Conservation (phyloP, 164 flowering plant species). For the Nelumbo lutea region DNA sequence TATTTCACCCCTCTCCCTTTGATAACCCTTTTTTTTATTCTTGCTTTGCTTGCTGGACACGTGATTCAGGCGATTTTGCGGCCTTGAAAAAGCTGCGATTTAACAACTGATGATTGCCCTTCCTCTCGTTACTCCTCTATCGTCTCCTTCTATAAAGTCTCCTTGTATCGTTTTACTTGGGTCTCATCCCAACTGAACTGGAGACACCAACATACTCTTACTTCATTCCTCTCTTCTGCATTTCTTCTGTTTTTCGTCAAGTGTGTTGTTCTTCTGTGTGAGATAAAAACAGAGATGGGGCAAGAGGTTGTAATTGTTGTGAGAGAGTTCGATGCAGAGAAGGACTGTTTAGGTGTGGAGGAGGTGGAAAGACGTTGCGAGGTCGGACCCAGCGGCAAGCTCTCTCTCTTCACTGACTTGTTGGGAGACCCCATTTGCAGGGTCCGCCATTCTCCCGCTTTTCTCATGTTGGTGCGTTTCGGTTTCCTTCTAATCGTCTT, state of each 20-base stretch:
- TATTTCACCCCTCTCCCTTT: background rate
- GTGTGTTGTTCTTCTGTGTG: background rate
- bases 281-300: background rate
- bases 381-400: conserved; percentile 68
- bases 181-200: background rate
- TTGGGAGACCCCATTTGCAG: conserved; percentile 92
- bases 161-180: background rate
- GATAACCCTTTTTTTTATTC: no score
- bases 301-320: conserved; percentile 30
- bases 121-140: background rate
- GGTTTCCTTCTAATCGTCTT: background rate
- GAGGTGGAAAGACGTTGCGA: conserved; percentile 77
- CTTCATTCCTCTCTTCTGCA: background rate
- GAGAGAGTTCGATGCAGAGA: conserved; percentile 58
- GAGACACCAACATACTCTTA: background rate
- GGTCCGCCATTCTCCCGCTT: conserved; percentile 85
- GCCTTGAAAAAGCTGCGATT: conserved; percentile 30
- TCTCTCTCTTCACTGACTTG: conserved; percentile 77
- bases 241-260: background rate
- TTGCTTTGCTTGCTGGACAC: conserved; percentile 26
- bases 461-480: conserved; percentile 67
- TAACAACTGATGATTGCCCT: conserved; percentile 8
- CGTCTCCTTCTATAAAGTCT: background rate
- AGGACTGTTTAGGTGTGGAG: conserved; percentile 51
- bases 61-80: conserved; percentile 21